Evolutionary conservation across 495 filamentous ascomycete genomes (phyloP), one percentile per base, ranked within the genome.

Genomic region (Penicillium steckii): DNA sequence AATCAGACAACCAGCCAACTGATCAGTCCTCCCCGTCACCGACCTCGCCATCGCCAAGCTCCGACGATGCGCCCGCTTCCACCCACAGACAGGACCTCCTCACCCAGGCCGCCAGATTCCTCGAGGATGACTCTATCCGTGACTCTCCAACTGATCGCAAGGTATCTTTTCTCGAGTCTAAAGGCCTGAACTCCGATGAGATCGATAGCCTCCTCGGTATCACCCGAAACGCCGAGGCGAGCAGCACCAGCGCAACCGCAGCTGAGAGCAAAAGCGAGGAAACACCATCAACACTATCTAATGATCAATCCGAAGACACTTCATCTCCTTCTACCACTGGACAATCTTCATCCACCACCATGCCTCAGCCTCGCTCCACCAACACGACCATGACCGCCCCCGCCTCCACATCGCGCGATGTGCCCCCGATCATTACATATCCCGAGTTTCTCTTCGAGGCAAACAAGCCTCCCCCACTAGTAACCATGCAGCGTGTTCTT

Each of bases 361-460:
- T 51, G 44, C 40, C 58, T 43, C 56, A 58, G 50, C 56, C 50
- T 15, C 62, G 43, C 44, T 33, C 59, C 12, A 37, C 46, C 17
- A 12, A 50, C 32, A 38, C 50, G 22, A 17, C 54, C 27, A 33
- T n/a, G n/a, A n/a, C 59, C 52, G 32, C 55, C 53, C 46, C 37
- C 41, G 33, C 52, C 55, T 57, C 69, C 54, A 23, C 67, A 37
- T 38, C 58, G 38, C 72, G 67, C 61, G 81, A 87, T 53, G 73
- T 83, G 18, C 81, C 90, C 19, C 95, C 93, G n/a, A 91, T 98
- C 57, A 87, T 97, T 61, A 98, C 94, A 21, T 97, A 97, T 71
- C 94, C 94, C 42, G 94, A 98, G 69, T 97, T 96, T 71, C 85
- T 97, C 57, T 59, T 80, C 46, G 71, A 84, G 41, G 65, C 80